These are phyloP conservation scores for Aspergillus olivimuriae DNA, from an alignment of 495 filamentous ascomycete genomes.

Conservation along the genomic window DNA sequence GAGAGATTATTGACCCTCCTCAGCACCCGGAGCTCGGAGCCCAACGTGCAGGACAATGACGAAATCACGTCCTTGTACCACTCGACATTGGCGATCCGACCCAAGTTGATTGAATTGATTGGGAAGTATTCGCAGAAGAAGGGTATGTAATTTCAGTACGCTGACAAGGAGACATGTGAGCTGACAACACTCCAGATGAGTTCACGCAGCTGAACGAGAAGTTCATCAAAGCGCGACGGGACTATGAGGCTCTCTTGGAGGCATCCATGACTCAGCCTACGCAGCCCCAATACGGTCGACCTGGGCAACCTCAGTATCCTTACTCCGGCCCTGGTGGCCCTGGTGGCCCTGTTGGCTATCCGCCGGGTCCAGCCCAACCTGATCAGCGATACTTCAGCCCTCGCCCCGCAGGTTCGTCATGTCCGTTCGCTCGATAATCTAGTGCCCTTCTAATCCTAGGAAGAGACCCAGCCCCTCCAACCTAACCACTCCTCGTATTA, in stretches of 20 bases:
- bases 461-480: constrained; percentile 26
- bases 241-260: constrained; percentile 94
- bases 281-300: constrained; percentile 66
- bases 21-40: constrained; percentile 87
- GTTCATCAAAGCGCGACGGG: constrained; percentile 95
- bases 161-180: background rate
- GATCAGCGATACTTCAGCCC: constrained; percentile 70
- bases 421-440: background rate
- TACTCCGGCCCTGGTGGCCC: constrained; percentile 47
- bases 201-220: constrained; percentile 98
- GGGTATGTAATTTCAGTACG: constrained; percentile 52
- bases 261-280: constrained; percentile 87
- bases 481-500: constrained; percentile 28
- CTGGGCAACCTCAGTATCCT: constrained; percentile 54
- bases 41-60: constrained; percentile 82
- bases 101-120: constrained; percentile 96
- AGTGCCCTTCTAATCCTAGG: constrained; percentile 7
- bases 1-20: constrained; percentile 91
- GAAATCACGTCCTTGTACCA: constrained; percentile 93
- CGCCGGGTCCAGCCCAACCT: constrained; percentile 44
- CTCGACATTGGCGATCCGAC: constrained; percentile 85
- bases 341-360: constrained; percentile 45
- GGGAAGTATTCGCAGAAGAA: constrained; percentile 99
- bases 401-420: constrained; percentile 41
- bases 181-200: constrained; percentile 59